Conservation (phyloP, 441 rosid species). For the Biscutella laevigata region DNA sequence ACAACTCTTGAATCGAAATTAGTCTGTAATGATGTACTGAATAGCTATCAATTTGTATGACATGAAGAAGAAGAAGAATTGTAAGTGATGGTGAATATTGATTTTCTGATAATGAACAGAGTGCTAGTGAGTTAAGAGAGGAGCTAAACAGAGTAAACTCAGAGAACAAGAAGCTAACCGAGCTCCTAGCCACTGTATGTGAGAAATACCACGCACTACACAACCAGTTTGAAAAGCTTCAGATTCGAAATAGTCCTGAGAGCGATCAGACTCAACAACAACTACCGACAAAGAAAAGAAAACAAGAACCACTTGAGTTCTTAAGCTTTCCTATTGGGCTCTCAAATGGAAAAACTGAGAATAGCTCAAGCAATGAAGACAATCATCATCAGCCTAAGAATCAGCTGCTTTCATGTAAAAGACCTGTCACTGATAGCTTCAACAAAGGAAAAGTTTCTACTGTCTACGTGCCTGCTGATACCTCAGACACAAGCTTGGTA, state of each 20-base stretch:
- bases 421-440: constrained; percentile 28
- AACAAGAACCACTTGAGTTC: constrained; percentile 32
- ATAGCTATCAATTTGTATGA: neutral
- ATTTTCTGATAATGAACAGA: constrained; percentile 14
- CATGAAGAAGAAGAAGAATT: neutral
- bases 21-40: neutral
- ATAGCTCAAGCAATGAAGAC: constrained; percentile 64
- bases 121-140: constrained; percentile 34
- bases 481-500: constrained; percentile 61
- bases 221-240: constrained; percentile 38
- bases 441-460: constrained; percentile 42
- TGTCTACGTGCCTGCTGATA: constrained; percentile 33
- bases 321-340: constrained; percentile 21
- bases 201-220: constrained; percentile 44
- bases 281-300: constrained; percentile 40
- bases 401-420: constrained; percentile 32
- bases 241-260: constrained; percentile 31
- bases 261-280: constrained; percentile 15
- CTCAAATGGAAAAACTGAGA: constrained; percentile 32
- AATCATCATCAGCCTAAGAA: neutral
- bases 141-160: constrained; percentile 42
- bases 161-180: constrained; percentile 70
- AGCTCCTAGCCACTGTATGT: constrained; percentile 37
- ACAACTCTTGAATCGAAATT: neutral
- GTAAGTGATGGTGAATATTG: neutral